These are phyloP conservation scores for Pythium dissimile DNA, from an alignment of 352 stramenopile species.

Conservation along the genomic window DNA sequence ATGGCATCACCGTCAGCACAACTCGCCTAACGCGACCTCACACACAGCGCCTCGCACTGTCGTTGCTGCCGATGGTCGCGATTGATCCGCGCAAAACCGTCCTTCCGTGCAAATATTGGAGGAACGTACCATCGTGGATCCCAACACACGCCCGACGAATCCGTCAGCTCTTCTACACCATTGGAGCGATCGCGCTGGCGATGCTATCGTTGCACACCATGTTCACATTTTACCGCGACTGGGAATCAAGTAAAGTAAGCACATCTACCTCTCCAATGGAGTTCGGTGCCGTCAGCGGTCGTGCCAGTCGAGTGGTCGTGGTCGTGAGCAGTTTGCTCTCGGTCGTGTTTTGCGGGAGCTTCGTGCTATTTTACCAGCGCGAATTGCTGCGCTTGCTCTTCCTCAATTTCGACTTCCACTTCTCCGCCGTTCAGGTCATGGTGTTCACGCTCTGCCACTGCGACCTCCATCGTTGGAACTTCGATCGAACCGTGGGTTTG, in stretches of 20 bases:
- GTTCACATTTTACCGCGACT: background rate
- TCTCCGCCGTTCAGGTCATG: background rate
- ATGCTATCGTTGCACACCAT: background rate
- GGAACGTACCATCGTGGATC: background rate
- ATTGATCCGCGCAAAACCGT: background rate
- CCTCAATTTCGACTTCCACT: slow-evolving; percentile 14
- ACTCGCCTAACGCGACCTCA: background rate
- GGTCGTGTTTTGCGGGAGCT: slow-evolving; percentile 1
- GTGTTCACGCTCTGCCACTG: background rate
- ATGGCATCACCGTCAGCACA: too few species aligned
- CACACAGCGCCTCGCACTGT: background rate
- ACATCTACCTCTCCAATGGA: background rate
- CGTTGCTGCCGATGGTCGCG: background rate
- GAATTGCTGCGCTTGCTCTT: slow-evolving; percentile 6
- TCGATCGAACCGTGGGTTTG: background rate
- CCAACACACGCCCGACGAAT: background rate
- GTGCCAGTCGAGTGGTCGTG: background rate
- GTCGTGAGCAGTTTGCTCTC: background rate
- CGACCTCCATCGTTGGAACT: slow-evolving; percentile 6
- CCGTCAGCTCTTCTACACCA: background rate
- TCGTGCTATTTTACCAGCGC: slow-evolving; percentile 9
- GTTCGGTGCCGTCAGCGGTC: background rate
- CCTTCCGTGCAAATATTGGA: background rate
- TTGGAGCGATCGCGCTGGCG: background rate
- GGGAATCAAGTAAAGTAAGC: background rate